Evolutionary conservation across 1,284 basidiomycete species (phyloP).

Genomic region (Ceratobasidium sp.): DNA sequence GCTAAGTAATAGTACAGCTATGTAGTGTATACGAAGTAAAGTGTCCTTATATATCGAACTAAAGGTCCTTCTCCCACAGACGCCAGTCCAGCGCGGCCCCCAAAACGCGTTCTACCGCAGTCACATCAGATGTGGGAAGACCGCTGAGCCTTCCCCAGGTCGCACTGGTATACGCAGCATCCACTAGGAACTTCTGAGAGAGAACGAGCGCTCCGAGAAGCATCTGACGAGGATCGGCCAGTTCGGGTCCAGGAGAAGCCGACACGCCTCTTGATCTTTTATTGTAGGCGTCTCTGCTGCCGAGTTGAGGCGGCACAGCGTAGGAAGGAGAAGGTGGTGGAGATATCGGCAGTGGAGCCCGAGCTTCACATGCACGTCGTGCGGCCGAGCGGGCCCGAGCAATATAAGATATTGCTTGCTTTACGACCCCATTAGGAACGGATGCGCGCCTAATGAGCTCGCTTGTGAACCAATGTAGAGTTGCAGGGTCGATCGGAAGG

Average conservation of each 20-base stretch:
- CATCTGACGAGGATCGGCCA: slow-evolving; percentile 39
- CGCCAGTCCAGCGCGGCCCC: slow-evolving; percentile 31
- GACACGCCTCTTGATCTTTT: slow-evolving; percentile 25
- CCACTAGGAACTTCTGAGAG: slow-evolving; percentile 35
- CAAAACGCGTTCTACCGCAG: slow-evolving; percentile 30
- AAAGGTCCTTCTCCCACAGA: slow-evolving; percentile 32
- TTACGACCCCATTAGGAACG: slow-evolving; percentile 11
- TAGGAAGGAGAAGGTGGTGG: slow-evolving; percentile 36
- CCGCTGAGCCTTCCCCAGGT: slow-evolving; percentile 38
- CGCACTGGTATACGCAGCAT: slow-evolving; percentile 36
- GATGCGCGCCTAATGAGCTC: slow-evolving; percentile 32
- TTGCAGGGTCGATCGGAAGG: slow-evolving; percentile 18
- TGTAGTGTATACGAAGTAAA: slow-evolving; percentile 8
- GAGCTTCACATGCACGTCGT: slow-evolving; percentile 25
- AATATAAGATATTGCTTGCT: slow-evolving; percentile 32
- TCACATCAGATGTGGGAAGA: slow-evolving; percentile 14
- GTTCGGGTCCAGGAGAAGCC: slow-evolving; percentile 1
- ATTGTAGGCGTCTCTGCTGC: slow-evolving; percentile 1
- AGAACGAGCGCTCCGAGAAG: slow-evolving; percentile 28
- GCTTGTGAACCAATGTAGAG: slow-evolving; percentile 32
- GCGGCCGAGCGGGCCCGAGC: slow-evolving; percentile 33
- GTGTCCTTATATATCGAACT: slow-evolving; percentile 17
- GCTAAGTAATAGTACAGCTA: slow-evolving; percentile 37
- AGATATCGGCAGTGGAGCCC: slow-evolving; percentile 19
- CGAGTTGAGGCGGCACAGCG: slow-evolving; percentile 14